These are phyloP conservation scores for Avicennia marina DNA, from an alignment of 257 asterid genomes.

Conservation along the genomic window DNA sequence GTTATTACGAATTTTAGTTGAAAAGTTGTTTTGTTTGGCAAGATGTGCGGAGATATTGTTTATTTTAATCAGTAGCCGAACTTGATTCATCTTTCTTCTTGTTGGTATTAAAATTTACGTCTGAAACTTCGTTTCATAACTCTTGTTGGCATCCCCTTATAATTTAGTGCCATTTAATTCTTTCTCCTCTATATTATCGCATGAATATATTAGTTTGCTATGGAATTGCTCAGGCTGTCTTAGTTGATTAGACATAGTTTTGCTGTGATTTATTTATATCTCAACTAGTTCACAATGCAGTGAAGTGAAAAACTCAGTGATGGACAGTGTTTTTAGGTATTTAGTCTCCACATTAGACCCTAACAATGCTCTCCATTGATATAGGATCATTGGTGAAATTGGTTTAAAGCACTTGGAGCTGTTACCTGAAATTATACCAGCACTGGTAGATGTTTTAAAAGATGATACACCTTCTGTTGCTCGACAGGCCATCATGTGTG, in stretches of 20 bases:
- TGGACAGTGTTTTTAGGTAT: not conserved
- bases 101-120: not conserved
- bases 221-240: constrained; percentile 2
- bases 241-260: constrained; percentile 4
- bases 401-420: constrained; percentile 71
- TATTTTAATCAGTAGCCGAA: too few relatives aligned
- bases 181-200: constrained; percentile 12
- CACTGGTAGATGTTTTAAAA: constrained; percentile 52
- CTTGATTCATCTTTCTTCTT: too few relatives aligned
- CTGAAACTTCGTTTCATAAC: not conserved
- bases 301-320: not conserved
- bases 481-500: constrained; percentile 84
- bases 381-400: constrained; percentile 76
- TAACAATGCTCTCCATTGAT: constrained; percentile 9
- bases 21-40: not conserved
- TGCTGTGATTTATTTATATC: constrained; percentile 1
- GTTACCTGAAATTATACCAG: constrained; percentile 82
- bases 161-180: not conserved
- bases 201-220: not conserved
- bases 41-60: too few relatives aligned
- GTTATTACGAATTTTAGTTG: not conserved
- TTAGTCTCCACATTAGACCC: not conserved
- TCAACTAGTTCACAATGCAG: not conserved
- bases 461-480: constrained; percentile 93
- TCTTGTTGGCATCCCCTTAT: not conserved